Evolutionary conservation across 2,329 filamentous ascomycete genomes (phyloP).

Genomic region (Blumeria graminis): DNA sequence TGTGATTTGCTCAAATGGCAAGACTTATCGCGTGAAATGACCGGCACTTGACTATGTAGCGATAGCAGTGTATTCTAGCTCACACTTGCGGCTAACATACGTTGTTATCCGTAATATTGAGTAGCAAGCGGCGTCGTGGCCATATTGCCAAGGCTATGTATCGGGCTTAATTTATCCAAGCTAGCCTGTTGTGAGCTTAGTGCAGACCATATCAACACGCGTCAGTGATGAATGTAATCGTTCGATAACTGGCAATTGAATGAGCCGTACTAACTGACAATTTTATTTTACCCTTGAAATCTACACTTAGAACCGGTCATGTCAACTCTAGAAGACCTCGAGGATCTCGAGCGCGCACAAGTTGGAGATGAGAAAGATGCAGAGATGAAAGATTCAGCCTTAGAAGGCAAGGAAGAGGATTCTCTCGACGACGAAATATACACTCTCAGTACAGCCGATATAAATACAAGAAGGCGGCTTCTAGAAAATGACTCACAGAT

Average conservation of each 20-base stretch:
- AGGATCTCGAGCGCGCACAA: conserved; percentile 47
- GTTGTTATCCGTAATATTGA: no score
- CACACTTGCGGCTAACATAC: no score
- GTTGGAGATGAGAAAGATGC: conserved; percentile 41
- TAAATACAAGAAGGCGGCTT: conserved; percentile 69
- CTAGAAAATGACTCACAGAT: conserved; percentile 95
- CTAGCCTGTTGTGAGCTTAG: no score
- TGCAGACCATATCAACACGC: no score
- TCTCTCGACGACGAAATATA: conserved; percentile 85
- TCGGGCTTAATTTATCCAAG: no score
- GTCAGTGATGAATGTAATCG: no score
- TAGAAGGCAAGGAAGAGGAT: conserved; percentile 47
- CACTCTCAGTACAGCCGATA: conserved; percentile 79
- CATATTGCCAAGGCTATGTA: no score
- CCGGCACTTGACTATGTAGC: conserved; percentile 15
- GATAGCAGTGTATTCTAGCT: no score
- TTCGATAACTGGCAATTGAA: no score
- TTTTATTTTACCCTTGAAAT: no score
- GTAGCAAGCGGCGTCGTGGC: no score
- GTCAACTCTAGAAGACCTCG: conserved; percentile 57
- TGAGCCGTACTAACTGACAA: no score
- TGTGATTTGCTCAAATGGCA: conserved; percentile 17
- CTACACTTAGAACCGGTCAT: conserved; percentile 19
- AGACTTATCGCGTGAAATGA: conserved; percentile 17
- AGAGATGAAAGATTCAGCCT: conserved; percentile 71